These are phyloP conservation scores for Hypocrella siamensis DNA, from an alignment of 2,329 filamentous ascomycete genomes.

Conservation along the genomic window DNA sequence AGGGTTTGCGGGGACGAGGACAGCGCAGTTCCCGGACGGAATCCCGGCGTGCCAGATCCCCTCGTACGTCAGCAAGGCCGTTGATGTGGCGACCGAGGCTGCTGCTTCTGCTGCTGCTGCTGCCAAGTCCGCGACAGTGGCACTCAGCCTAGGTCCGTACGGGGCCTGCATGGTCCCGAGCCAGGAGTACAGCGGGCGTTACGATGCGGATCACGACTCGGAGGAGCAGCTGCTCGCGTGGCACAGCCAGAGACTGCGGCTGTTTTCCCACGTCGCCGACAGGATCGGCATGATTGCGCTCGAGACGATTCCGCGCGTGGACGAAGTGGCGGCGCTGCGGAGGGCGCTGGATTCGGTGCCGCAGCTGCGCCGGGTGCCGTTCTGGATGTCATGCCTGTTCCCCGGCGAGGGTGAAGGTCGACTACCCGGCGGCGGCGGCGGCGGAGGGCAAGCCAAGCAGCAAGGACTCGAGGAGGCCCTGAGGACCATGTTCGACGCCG, in stretches of 20 bases:
- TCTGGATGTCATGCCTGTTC: conserved; percentile 50
- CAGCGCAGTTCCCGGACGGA: conserved; percentile 23
- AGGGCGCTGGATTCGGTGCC: conserved; percentile 19
- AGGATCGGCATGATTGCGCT: conserved; percentile 41
- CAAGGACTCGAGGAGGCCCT: conserved; percentile 17
- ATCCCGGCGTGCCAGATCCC: conserved; percentile 23
- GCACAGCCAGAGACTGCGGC: conserved; percentile 37
- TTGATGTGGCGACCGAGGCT: conserved; percentile 23
- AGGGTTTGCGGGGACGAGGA: conserved; percentile 37
- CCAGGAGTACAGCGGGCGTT: conserved; percentile 48
- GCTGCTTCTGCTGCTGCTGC: conserved; percentile 3
- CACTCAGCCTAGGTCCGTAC: conserved; percentile 49
- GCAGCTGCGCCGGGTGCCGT: conserved; percentile 18
- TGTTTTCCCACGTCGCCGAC: conserved; percentile 29
- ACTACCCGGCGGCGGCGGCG: conserved; percentile 39
- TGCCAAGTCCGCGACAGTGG: conserved; percentile 20
- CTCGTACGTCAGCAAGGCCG: conserved; percentile 25
- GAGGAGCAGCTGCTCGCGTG: conserved; percentile 32
- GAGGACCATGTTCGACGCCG: conserved; percentile 19
- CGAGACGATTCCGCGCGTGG: conserved; percentile 48
- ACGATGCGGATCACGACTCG: conserved; percentile 32
- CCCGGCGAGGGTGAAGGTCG: conserved; percentile 34
- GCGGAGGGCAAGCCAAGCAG: too few species aligned
- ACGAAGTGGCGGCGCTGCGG: conserved; percentile 45
- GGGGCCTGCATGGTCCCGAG: conserved; percentile 51